These are phyloP conservation scores for Naganishia liquefaciens DNA, from an alignment of 1,284 basidiomycete species.

Conservation along the genomic window DNA sequence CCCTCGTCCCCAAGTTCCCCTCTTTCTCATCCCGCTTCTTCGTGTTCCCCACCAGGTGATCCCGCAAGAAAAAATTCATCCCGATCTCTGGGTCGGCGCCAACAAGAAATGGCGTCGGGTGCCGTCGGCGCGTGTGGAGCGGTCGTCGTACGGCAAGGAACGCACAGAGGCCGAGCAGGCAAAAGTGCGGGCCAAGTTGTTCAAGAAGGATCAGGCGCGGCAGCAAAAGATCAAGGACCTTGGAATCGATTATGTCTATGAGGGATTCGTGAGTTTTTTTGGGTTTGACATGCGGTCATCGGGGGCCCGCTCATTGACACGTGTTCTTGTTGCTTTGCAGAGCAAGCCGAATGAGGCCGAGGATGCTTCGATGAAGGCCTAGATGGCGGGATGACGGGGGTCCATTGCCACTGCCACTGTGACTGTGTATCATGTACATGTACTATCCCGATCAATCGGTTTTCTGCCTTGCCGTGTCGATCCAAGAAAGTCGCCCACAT, in stretches of 20 bases:
- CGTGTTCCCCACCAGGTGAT: constrained; percentile 59
- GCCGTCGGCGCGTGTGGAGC: constrained; percentile 70
- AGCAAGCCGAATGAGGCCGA: constrained; percentile 23
- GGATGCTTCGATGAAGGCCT: constrained; percentile 22
- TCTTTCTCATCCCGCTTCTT: neutral
- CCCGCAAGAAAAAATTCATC: constrained; percentile 83
- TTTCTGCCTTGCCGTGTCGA: too few relatives aligned
- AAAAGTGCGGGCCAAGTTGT: constrained; percentile 67
- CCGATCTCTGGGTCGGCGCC: constrained; percentile 94
- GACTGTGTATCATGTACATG: constrained; percentile 7
- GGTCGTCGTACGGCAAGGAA: constrained; percentile 76
- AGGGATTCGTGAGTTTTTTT: constrained; percentile 53
- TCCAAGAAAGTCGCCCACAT: too few relatives aligned
- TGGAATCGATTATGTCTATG: constrained; percentile 89
- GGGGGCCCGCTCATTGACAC: neutral
- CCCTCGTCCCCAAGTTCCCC: neutral
- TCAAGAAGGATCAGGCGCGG: constrained; percentile 75
- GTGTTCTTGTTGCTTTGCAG: neutral
- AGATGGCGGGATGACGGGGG: neutral
- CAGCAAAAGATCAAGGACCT: constrained; percentile 75
- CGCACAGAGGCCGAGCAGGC: constrained; percentile 73
- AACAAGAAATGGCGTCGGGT: constrained; percentile 84
- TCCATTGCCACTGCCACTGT: too few relatives aligned
- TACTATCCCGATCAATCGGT: constrained; percentile 1
- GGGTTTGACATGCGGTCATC: too few relatives aligned